These are phyloP conservation scores for Umbelopsis vinacea DNA, from an alignment of 192 early-diverging fungal species.

Conservation along the genomic window DNA sequence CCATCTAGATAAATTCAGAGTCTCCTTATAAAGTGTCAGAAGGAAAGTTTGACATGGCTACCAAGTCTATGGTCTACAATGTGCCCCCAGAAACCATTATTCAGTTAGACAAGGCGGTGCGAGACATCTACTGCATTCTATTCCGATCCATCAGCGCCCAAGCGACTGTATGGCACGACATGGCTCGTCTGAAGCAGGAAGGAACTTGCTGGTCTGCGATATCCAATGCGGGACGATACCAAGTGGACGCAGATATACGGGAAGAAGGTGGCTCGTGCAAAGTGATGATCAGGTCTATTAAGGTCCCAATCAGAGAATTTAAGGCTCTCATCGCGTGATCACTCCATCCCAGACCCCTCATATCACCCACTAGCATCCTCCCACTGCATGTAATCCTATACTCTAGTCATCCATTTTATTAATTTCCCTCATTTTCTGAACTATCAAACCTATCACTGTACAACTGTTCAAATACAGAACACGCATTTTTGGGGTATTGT, in stretches of 20 bases:
- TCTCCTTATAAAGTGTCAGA: neutral
- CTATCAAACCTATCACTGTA: conserved; percentile 1
- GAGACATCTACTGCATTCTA: conserved; percentile 13
- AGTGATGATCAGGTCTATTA: conserved; percentile 12
- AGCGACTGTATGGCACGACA: conserved; percentile 16
- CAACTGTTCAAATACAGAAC: conserved; percentile 17
- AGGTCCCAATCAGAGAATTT: conserved; percentile 17
- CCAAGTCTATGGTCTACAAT: conserved; percentile 15
- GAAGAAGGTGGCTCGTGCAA: neutral
- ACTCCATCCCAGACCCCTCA: neutral
- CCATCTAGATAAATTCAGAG: conserved; percentile 3
- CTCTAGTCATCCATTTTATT: neutral
- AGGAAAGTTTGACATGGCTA: conserved; percentile 12
- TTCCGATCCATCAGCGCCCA: conserved; percentile 2
- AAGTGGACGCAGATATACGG: neutral
- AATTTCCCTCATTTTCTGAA: neutral
- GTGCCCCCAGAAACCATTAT: conserved; percentile 3
- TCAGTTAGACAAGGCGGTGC: conserved; percentile 11
- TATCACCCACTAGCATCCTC: neutral
- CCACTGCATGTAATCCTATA: neutral
- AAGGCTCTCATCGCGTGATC: conserved; percentile 10
- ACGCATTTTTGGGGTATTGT: neutral
- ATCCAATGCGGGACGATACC: conserved; percentile 3
- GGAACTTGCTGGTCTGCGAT: neutral
- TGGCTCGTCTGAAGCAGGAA: conserved; percentile 9